Evolutionary conservation across 768 basidiomycete species (phyloP), one percentile per base, ranked within the genome.

Genomic region (Cytidiella melzeri): DNA sequence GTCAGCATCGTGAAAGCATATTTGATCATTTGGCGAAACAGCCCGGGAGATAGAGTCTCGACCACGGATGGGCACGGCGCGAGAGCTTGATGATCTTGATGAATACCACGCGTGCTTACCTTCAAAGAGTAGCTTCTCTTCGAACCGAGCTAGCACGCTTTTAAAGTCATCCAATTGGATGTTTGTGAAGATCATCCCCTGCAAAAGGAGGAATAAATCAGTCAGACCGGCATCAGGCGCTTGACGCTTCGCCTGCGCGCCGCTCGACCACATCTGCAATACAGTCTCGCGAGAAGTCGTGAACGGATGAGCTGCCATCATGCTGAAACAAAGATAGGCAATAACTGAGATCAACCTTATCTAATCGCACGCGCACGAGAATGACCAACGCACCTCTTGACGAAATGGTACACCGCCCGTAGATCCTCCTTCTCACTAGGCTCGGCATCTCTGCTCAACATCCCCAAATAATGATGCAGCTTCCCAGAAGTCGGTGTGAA

Each of bases 111-210:
- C 15, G 30, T 34, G 27, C 59, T 34, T 21, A 63, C 61, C 63
- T 55, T 94, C 90, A 50, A 93, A 84, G 45, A 83, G 76, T 2
- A 95, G 76, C 36, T 89, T 84, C 64, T 95, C 93, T 46, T 92
- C 75, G 63, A 94, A 88, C 18, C 92, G 84, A 1, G 84, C 86
- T 21, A 93, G 77, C 0, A 84, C 84, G 11, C 83, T 74, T 38
- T 78, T 69, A 62, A 98, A 98, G 63, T 93, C 88, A 64, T 99
- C 96, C 23, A 99, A 80, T 55, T 93, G 79, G 55, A 96, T 92
- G 55, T 88, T 85, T 12, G 96, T 98, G 69, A 97, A 97, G 1
- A 99, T 75, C 92, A 97, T 94, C 23, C 96, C 94, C 51, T 98
- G 96, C 0, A 99, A 72, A 10, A 92, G 79, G 26, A 98, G 80